Evolutionary conservation across 148 eudicot species (phyloP), one percentile per base, ranked within the genome.

Genomic region (Nepenthes gracilis): DNA sequence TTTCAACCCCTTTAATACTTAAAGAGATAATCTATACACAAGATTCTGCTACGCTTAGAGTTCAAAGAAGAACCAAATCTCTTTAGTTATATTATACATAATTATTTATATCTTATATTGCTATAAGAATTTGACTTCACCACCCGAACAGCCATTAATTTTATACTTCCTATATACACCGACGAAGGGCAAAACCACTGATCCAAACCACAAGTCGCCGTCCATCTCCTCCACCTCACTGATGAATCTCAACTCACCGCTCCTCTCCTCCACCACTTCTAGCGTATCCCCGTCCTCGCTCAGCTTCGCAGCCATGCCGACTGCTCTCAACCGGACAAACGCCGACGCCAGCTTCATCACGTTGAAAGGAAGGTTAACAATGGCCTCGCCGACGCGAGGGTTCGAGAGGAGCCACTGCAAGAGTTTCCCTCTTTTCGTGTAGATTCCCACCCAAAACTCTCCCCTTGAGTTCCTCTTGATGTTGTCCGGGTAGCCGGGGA

Each of bases 141-240:
- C 23, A 23, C 23, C 23, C 23, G 23, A 0, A 23, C 23, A 23
- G 23, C 23, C 23, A 23, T 23, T 23, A 23, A 23, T 23, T 23
- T 23, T 23, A 23, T 23, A 23, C 23, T 49, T 55, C 58, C 10
- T 71, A 50, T 60, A 70, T 62, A 55, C 73, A 65, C 80, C 60
- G 0, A 76, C 79, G 77, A 54, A 88, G 40, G 94, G 83, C 76
- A 69, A 72, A 9, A 60, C 64, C 0, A 88, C 83, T 36, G 98
- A 92, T 0, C 90, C 98, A 71, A 92, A 80, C 84, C 81, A 88
- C 80, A 92, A 76, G 35, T 71, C 52, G 6, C 91, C 96, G 68
- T 88, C 72, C 32, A 73, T 74, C 59, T 88, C 98, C 33, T 75
- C 66, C 2, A 88, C 90, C 73, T 92, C 98, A 77, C 98, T 92